phyloP scores from a whole-genome alignment of 306 rosid genomes.

The Cucumis melo region DNA sequence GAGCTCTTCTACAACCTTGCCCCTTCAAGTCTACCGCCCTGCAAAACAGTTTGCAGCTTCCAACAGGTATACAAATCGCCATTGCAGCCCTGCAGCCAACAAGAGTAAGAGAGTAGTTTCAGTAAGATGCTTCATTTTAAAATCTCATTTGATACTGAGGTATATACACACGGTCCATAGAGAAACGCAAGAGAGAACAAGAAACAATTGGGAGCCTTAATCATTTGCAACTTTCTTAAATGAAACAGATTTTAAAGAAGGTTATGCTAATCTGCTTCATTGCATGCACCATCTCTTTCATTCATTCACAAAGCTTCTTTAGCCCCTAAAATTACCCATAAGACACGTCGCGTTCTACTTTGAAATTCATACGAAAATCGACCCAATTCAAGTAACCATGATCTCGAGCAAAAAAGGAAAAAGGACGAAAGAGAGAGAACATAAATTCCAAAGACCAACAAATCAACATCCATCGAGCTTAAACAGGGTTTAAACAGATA shows the following conservation, averaged over 20 bases:
- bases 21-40: conserved; percentile 18
- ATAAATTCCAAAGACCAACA: background rate
- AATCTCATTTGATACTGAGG: background rate
- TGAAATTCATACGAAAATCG: background rate
- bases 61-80: conserved; percentile 51
- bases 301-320: background rate
- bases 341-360: background rate
- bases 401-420: background rate
- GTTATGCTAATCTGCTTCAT: background rate
- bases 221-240: background rate
- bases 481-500: background rate
- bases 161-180: background rate
- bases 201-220: background rate
- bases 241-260: background rate
- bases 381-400: background rate
- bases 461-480: background rate
- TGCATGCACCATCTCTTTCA: background rate
- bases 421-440: background rate
- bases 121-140: background rate
- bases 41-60: conserved; percentile 35
- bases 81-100: conserved; percentile 26
- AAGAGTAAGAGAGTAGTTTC: conserved; percentile 1
- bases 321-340: background rate
- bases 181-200: background rate
- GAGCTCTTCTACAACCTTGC: conserved; percentile 30